These are phyloP conservation scores for Erysiphe pulchra DNA, from an alignment of 2,329 filamentous ascomycete species.

Conservation along the genomic window DNA sequence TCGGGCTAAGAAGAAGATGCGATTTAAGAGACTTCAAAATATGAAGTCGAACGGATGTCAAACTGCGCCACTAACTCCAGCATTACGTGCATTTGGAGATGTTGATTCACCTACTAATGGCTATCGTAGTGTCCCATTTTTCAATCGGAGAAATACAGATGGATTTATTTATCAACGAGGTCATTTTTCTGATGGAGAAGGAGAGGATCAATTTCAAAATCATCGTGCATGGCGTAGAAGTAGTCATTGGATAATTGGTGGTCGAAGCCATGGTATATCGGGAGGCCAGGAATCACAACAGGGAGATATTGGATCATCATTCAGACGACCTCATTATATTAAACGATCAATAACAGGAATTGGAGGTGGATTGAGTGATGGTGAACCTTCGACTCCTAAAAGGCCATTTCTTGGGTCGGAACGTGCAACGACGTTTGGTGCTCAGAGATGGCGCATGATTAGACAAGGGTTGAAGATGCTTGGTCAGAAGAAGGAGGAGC, in stretches of 20 bases:
- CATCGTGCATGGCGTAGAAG: slow-evolving; percentile 31
- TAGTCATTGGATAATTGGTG: slow-evolving; percentile 21
- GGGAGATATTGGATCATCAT: slow-evolving; percentile 23
- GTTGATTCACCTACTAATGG: slow-evolving; percentile 9
- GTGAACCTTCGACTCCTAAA: slow-evolving; percentile 32
- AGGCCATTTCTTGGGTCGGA: slow-evolving; percentile 34
- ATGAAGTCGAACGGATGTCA: slow-evolving; percentile 26
- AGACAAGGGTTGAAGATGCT: slow-evolving; percentile 68
- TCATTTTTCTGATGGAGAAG: slow-evolving; percentile 52
- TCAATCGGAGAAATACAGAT: slow-evolving; percentile 39
- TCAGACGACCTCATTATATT: slow-evolving; percentile 33
- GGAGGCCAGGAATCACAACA: slow-evolving; percentile 26
- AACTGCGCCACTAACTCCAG: slow-evolving; percentile 35
- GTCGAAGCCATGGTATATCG: slow-evolving; percentile 22
- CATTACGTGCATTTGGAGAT: slow-evolving; percentile 12
- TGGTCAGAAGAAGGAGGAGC: slow-evolving; percentile 59
- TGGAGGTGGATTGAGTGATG: slow-evolving; percentile 35
- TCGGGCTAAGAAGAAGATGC: slow-evolving; percentile 36
- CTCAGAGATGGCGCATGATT: slow-evolving; percentile 75
- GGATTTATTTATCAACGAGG: slow-evolving; percentile 27
- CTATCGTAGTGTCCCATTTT: slow-evolving; percentile 17
- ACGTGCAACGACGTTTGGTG: slow-evolving; percentile 45
- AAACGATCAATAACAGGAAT: slow-evolving; percentile 30
- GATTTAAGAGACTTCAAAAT: slow-evolving; percentile 29
- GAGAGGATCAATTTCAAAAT: slow-evolving; percentile 32